Evolutionary conservation across 2,329 filamentous ascomycete species (phyloP), one percentile per base, ranked within the genome.

Genomic region (Ophiocordyceps robertsii): DNA sequence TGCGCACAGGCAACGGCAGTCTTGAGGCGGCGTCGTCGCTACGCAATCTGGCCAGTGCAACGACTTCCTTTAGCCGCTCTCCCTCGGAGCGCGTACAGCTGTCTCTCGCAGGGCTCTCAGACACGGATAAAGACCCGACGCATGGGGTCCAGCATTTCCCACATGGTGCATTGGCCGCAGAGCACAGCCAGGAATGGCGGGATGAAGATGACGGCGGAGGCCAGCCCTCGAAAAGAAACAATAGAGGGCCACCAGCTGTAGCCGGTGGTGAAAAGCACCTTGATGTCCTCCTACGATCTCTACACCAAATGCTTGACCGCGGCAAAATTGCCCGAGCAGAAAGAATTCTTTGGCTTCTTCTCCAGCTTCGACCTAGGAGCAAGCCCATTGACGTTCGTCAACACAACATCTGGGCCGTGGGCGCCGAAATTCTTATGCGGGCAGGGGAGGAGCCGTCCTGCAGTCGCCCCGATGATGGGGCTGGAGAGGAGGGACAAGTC

Each of bases 371-470:
- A 10, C 56, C 58, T 2, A 40, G 47, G 13, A 53, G 56, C 27
- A 43, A 61, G 39, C 63, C 65, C 7, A 67, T 89, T 17, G 86
- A 95, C 56, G 59, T 90, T 39, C 75, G 87, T 33, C 68, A 67
- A 17, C 72, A 80, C 53, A 73, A 77, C 31, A 72, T 83, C 49
- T 95, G 89, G 90, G 81, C 81, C 13, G 72, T 95, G 37, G 88
- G 86, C 1, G 86, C 85, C 2, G 89, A 95, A 62, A 75, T 95
- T 17, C 63, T 95, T 43, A 77, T 94, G 63, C 75, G 82, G 14
- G 64, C 70, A 27, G 70, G 68, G 7, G 65, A 70, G 46, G 54
- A 63, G 19, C 33, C 37, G 14, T 4, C 21, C 11, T 17, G 19
- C 29, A 11, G 31, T 11, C 4, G 31, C n/a, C 31, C 12, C 5